A percentile compares a stretch with the other conserved stretches of the same genome.
Evolutionary conservation across 1,284 basidiomycete genomes (phyloP).

Genomic region (Leccinum insolens): DNA sequence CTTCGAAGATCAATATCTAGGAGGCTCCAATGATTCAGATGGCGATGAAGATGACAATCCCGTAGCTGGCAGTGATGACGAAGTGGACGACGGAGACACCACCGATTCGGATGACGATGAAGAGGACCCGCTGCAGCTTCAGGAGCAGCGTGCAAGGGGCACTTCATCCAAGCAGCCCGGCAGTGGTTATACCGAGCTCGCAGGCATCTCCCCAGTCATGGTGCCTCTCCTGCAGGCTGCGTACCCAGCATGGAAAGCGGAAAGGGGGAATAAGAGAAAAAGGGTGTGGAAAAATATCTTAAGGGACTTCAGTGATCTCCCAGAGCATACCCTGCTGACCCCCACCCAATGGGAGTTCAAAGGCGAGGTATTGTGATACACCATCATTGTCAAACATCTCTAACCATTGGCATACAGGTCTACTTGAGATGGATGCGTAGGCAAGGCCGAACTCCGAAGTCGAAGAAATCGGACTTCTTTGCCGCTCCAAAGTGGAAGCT

Average conservation of each 20-base stretch:
- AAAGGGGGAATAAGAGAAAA: neutral
- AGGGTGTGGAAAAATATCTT: neutral
- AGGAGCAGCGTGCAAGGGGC: neutral
- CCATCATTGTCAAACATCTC: neutral
- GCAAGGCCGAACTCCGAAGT: neutral
- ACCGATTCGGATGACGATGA: neutral
- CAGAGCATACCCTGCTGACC: neutral
- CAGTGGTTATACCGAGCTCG: neutral
- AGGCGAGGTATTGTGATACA: neutral
- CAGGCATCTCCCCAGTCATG: neutral
- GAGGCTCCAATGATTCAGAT: neutral
- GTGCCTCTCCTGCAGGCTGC: neutral
- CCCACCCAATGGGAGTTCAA: neutral
- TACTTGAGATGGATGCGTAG: neutral
- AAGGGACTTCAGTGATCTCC: neutral
- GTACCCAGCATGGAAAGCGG: neutral
- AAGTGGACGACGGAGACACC: neutral
- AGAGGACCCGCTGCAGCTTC: neutral
- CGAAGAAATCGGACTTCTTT: neutral
- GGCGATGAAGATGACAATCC: neutral
- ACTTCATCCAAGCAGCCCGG: neutral
- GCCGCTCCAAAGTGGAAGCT: neutral
- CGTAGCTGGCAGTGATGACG: neutral
- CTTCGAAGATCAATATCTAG: neutral
- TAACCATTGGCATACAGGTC: neutral